Base-by-base conservation (phyloP, 176 grass and related monocot genomes). In the Eleusine indica region DNA sequence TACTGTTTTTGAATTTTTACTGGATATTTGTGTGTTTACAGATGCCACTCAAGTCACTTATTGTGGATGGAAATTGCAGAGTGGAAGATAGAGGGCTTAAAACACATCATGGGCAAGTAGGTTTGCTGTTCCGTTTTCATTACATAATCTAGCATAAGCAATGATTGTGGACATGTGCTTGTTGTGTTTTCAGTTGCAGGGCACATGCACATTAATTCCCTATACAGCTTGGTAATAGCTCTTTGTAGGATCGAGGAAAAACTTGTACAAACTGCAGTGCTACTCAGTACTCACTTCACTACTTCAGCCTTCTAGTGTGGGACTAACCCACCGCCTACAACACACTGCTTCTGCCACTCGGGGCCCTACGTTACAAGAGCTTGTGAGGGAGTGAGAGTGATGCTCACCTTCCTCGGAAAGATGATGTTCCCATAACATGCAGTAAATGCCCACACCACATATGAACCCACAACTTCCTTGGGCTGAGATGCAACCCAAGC, bases 51-150 rank as follows among this genome's bases (percentile, higher is more conserved):
- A 90, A 90, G 69, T 86, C 78, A 39, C 86, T 95, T 80, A 46
- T 88, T 44, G 81, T 98, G 78, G 96, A 98, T 87, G 96, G 93
- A 41, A 98, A 95, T 88, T 98, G 91, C 87, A 88, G 96, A 80
- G 92, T 98, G n/a, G 96, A 98, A 74, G 96, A 98, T 78, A 91
- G 90, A 64, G 96, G 96, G 17, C 87, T 98, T 67, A 98, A 95
- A 89, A 88, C 91, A 77, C 96, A 98, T 80, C 96, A 98, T 78
- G 96, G 96, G 22, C 91, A 95, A 83, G 96, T 98, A 86, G 79
- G 86, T 87, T 83, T 37, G 15, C 25, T 87, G 14, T 80, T 67
- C 19, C 57, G 0, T 82, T 83, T 41, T 49, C 17, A 8, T 66
- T 75, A 49, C 0, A 76, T 69, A 38, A 48, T 85, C 4, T 62